These are phyloP conservation scores for Barnettozyma populi DNA, from an alignment of 805 yeast genomes.

Conservation along the genomic window DNA sequence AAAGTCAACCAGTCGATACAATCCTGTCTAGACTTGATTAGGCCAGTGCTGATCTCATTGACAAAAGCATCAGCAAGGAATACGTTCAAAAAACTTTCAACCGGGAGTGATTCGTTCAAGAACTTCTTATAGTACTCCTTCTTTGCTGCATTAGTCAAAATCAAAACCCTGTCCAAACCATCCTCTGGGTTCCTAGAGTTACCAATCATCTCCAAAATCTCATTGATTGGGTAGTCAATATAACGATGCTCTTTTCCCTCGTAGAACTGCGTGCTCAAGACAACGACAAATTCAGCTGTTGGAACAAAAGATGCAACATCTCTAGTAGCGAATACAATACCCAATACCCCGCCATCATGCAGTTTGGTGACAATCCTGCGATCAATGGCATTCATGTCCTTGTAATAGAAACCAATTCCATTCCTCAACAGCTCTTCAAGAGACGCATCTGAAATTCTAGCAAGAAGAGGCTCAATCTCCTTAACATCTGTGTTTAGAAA, in stretches of 20 bases:
- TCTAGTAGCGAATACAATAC: constrained; percentile 54
- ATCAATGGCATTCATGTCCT: constrained; percentile 53
- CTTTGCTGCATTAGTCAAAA: constrained; percentile 53
- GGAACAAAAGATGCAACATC: constrained; percentile 51
- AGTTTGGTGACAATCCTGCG: constrained; percentile 47
- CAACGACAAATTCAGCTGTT: constrained; percentile 46
- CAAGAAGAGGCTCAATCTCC: constrained; percentile 36
- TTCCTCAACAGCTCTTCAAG: constrained; percentile 38
- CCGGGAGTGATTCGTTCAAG: constrained; percentile 67
- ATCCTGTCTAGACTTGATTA: constrained; percentile 67
- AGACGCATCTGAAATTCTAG: constrained; percentile 40
- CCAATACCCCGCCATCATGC: constrained; percentile 43
- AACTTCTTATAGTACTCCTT: constrained; percentile 66
- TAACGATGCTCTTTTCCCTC: constrained; percentile 72
- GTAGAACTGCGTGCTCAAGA: constrained; percentile 65
- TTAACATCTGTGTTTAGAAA: constrained; percentile 36
- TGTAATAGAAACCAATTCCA: constrained; percentile 64
- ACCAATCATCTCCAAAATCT: constrained; percentile 62
- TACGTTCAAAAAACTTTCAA: constrained; percentile 68
- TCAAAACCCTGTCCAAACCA: constrained; percentile 38
- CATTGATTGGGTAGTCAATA: constrained; percentile 61
- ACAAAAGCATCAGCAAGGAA: constrained; percentile 62
- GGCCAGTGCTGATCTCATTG: constrained; percentile 64
- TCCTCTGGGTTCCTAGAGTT: constrained; percentile 27
- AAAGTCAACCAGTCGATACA: constrained; percentile 89